Conservation (phyloP, 306 rosid species). For the Castanea mollissima region DNA sequence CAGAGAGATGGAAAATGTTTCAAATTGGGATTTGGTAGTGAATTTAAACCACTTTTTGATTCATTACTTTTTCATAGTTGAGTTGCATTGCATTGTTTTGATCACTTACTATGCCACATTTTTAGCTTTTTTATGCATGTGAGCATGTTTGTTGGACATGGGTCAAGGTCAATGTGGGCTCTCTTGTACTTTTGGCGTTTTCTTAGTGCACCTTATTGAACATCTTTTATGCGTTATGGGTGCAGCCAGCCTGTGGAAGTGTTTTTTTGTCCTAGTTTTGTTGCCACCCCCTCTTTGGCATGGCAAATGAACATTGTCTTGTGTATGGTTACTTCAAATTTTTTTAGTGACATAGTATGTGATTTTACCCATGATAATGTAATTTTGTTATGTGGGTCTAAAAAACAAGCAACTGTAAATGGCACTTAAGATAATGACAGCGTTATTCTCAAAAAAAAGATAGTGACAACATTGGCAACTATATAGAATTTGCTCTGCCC, state of each 20-base stretch:
- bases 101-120: background rate
- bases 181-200: background rate
- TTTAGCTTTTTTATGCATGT: background rate
- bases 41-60: background rate
- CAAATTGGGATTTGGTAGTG: background rate
- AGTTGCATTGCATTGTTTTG: background rate
- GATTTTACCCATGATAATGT: too few relatives aligned
- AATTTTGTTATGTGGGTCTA: too few relatives aligned
- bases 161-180: background rate
- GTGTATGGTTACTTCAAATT: background rate
- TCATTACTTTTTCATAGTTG: background rate
- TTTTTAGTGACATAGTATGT: background rate
- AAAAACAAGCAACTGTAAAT: too few relatives aligned
- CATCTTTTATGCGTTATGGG: background rate
- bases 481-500: too few relatives aligned
- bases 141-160: background rate
- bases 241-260: background rate
- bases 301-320: background rate
- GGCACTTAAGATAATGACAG: too few relatives aligned
- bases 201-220: background rate
- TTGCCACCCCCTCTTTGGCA: background rate
- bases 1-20: background rate
- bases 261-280: background rate
- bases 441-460: too few relatives aligned
- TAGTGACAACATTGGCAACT: too few relatives aligned